Percentiles rank a stretch among this genome's conserved stretches.
Evolutionary conservation across 495 filamentous ascomycete species (phyloP).

Genomic region (Aspergillus ellipticus): DNA sequence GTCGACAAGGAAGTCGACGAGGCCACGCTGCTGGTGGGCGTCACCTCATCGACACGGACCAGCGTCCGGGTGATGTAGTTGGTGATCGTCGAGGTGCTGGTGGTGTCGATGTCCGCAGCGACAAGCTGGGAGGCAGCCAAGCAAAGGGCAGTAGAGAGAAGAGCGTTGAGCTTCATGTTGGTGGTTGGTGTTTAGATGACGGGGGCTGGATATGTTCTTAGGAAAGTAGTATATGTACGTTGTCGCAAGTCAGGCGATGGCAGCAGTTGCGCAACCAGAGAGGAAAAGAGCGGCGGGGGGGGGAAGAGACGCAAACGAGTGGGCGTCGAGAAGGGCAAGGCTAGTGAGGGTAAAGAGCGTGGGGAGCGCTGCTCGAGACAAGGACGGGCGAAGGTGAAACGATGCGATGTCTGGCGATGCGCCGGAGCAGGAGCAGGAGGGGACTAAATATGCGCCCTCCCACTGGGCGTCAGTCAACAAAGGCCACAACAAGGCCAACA

Average conservation of each 20-base stretch:
- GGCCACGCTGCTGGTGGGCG: slow-evolving; percentile 10
- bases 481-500: slow-evolving; percentile 1
- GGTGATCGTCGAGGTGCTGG: slow-evolving; percentile 26
- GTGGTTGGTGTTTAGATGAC: slow-evolving; percentile 1
- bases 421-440: slow-evolving; percentile 5
- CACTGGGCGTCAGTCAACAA: not conserved
- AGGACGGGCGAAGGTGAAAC: slow-evolving; percentile 17
- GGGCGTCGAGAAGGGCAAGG: slow-evolving; percentile 17
- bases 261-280: not conserved
- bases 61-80: slow-evolving; percentile 35
- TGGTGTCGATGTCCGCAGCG: slow-evolving; percentile 20
- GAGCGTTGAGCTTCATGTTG: slow-evolving; percentile 36
- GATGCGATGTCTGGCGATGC: slow-evolving; percentile 6
- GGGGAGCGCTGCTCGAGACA: slow-evolving; percentile 28
- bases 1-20: not conserved
- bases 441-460: slow-evolving; percentile 10
- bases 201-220: not conserved
- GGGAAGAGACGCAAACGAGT: slow-evolving; percentile 23
- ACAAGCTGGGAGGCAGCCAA: slow-evolving; percentile 30
- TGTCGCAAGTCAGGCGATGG: slow-evolving; percentile 1
- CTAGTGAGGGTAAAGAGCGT: slow-evolving; percentile 22
- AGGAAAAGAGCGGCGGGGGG: slow-evolving; percentile 14
- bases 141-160: slow-evolving; percentile 35
- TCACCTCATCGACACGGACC: slow-evolving; percentile 28
- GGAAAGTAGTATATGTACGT: slow-evolving; percentile 5